Evolutionary conservation across 2,329 filamentous ascomycete species (phyloP).

Genomic region (Pseudofabraea citricarpa): DNA sequence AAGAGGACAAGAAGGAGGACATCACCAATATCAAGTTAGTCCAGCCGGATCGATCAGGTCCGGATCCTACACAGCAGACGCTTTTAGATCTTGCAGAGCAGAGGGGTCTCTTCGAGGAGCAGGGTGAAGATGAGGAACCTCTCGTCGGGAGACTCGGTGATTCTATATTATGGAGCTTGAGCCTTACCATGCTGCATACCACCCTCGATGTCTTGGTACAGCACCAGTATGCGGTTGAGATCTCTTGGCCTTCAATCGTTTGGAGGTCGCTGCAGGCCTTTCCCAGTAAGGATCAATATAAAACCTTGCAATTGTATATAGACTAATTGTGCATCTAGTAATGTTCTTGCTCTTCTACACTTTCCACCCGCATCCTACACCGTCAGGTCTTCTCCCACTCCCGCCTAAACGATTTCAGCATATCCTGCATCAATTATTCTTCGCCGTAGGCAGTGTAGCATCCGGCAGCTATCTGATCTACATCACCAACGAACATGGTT

Average conservation of each 20-base stretch:
- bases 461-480: conserved; percentile 77
- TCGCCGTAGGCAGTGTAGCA: conserved; percentile 54
- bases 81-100: conserved; percentile 70
- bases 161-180: conserved; percentile 52
- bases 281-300: conserved; percentile 48
- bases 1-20: conserved; percentile 29
- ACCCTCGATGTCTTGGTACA: conserved; percentile 76
- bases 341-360: conserved; percentile 27
- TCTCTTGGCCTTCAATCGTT: conserved; percentile 52
- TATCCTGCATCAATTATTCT: conserved; percentile 52
- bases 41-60: conserved; percentile 65
- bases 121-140: conserved; percentile 20
- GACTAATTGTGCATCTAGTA: too few species aligned
- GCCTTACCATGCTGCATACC: conserved; percentile 68
- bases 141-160: conserved; percentile 35
- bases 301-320: too few species aligned
- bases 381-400: conserved; percentile 44
- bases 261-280: conserved; percentile 48
- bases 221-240: conserved; percentile 67
- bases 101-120: conserved; percentile 23
- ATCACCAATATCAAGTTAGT: conserved; percentile 52
- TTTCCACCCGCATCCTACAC: conserved; percentile 32
- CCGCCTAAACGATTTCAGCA: conserved; percentile 42
- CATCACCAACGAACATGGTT: conserved; percentile 73
- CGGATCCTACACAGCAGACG: conserved; percentile 53